Base-by-base conservation (phyloP, 2,329 filamentous ascomycete genomes). In the Cladosporium sp. region DNA sequence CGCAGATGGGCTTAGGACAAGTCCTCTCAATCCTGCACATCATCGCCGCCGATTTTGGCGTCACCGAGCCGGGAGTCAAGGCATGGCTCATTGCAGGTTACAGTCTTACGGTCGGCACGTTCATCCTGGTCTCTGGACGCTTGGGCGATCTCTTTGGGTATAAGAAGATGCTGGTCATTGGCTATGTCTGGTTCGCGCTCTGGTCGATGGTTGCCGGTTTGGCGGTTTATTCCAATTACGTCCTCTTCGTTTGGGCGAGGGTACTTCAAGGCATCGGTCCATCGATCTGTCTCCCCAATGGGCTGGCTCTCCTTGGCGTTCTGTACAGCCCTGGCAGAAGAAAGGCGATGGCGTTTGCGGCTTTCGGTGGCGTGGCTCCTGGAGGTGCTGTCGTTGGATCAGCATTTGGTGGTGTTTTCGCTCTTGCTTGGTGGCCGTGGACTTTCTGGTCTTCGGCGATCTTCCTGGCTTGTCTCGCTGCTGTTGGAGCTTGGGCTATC, bases 61-160 rank as follows among this genome's bases (percentile, higher is more conserved):
- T 51, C 7, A 43, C 60, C 2, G 67, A 68, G 41, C 66, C 72
- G 2, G 74, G 70, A 17, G 63, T 74, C 39, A 65, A 71, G 30
- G 67, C 68, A 17, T 75, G 71, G 72, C 63, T 73, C 47, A 68
- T 72, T 38, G 71, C 72, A 3, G 70, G 63, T 13, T 75, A 73
- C 62, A 66, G 63, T 38, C 57, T 73, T 19, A 73, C 71, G 1
- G 69, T 73, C n/a, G 71, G 71, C 17, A 73, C 70, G 4, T 73
- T 73, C 55, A 74, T 75, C 51, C 64, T 74, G 29, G 68, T 73
- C 19, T 68, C 69, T 15, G 72, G 72, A 11, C 64, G 70, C 12
- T 52, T 73, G 5, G 72, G 72, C n/a, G 72, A 74, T 48, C 62
- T 71, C 4, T 65, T 73, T 38, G 72, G 72, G 9, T 68, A 73